These are phyloP conservation scores for Gloeostereum incarnatum DNA, from an alignment of 768 basidiomycete genomes.

Conservation along the genomic window DNA sequence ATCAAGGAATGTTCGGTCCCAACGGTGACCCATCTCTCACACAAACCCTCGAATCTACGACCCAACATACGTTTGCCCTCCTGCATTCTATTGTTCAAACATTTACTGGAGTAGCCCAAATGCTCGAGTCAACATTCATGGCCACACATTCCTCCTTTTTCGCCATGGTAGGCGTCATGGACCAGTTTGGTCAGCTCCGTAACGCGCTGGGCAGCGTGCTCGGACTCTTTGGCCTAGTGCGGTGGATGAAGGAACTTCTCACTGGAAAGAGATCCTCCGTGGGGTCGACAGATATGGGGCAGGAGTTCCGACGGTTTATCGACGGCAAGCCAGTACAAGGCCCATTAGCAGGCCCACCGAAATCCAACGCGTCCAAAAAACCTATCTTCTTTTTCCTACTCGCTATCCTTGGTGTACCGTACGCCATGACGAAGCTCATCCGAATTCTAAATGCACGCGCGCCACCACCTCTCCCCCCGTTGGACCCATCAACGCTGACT, in stretches of 20 bases:
- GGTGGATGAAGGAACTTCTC: constrained; percentile 72
- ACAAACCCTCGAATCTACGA: constrained; percentile 82
- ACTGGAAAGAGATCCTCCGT: constrained; percentile 25
- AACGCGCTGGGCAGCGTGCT: constrained; percentile 92
- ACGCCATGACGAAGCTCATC: constrained; percentile 87
- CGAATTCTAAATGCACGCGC: constrained; percentile 63
- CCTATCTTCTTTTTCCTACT: constrained; percentile 91
- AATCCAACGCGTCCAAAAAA: constrained; percentile 72
- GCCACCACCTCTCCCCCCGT: constrained; percentile 39
- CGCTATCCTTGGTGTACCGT: constrained; percentile 89
- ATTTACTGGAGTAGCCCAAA: constrained; percentile 90
- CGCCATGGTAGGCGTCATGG: constrained; percentile 93
- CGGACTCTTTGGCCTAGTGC: constrained; percentile 80
- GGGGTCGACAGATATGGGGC: constrained; percentile 28
- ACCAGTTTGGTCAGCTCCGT: constrained; percentile 87
- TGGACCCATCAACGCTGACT: constrained; percentile 72
- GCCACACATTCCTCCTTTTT: constrained; percentile 94
- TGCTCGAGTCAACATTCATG: constrained; percentile 97
- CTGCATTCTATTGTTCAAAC: constrained; percentile 94
- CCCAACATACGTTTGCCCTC: constrained; percentile 87
- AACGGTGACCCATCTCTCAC: constrained; percentile 53
- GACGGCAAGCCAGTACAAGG: constrained; percentile 52
- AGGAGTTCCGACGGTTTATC: constrained; percentile 73
- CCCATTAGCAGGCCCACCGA: constrained; percentile 25
- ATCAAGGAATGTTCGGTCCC: constrained; percentile 33